These are phyloP conservation scores for Apiospora pterosperma DNA, from an alignment of 2,329 filamentous ascomycete species.

Conservation along the genomic window DNA sequence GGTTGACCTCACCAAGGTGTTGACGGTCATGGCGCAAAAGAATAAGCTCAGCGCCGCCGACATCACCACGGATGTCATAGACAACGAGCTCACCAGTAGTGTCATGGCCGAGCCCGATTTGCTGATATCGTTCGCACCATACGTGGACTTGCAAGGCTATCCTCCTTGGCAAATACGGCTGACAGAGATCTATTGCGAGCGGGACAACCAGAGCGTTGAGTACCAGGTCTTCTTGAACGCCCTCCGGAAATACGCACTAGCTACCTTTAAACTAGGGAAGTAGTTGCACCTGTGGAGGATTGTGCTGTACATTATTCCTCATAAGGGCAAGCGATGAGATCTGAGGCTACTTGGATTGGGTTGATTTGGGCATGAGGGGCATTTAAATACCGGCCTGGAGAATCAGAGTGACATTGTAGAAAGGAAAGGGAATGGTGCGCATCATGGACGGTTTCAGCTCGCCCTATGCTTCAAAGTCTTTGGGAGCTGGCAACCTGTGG, in stretches of 20 bases:
- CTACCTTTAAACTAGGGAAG: conserved; percentile 82
- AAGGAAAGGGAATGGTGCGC: background rate
- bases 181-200: conserved; percentile 85
- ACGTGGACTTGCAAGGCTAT: conserved; percentile 83
- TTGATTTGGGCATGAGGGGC: background rate
- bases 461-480: background rate
- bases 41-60: conserved; percentile 78
- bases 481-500: background rate
- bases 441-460: background rate
- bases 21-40: conserved; percentile 91
- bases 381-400: no score
- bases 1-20: conserved; percentile 90
- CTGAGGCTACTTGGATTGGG: background rate
- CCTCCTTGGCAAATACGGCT: conserved; percentile 94
- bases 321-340: background rate
- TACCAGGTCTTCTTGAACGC: conserved; percentile 92
- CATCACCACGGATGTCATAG: conserved; percentile 81
- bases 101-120: conserved; percentile 90
- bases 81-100: conserved; percentile 76
- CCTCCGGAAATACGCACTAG: conserved; percentile 78
- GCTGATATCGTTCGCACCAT: conserved; percentile 80
- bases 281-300: conserved; percentile 28
- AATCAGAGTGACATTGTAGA: background rate
- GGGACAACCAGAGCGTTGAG: conserved; percentile 77
- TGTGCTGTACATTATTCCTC: conserved; percentile 3